Base-by-base conservation (phyloP, 1,284 basidiomycete species). In the Sanghuangporus baumii region DNA sequence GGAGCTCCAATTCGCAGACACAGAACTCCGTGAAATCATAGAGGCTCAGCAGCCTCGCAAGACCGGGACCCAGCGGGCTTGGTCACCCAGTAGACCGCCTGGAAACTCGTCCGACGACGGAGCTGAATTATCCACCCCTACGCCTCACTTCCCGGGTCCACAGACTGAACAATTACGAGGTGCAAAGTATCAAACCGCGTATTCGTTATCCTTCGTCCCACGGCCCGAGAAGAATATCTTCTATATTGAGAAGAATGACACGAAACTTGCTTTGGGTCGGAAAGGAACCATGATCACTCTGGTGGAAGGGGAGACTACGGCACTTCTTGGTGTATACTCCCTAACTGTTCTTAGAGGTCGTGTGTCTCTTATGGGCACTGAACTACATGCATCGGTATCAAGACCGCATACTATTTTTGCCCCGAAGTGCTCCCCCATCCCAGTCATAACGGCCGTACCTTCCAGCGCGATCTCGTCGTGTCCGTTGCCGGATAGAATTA, bases 361-460 rank as follows among this genome's bases (percentile, higher is more conserved):
- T 11, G 67, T 91, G 48, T 73, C 76, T 2, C 48, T 91, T 0
- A 73, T 76, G 12, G 88, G 87, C 1, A 74, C 78, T 7, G 73
- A 71, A 0, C 70, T 91, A 7, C 52, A 64, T 0, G 70, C 83
- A 1, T 83, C 83, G 0, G 54, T 67, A 3, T 69, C 62, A 1
- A 64, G 68, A 4, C 77, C 89, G 64, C 71, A 71, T 23, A 18
- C 56, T 3, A 75, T 91, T 23, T 91, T 83, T 68, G 86, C 88
- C 1, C 87, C 88, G 0, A 78, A 81, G 11, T 89, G 83, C 0
- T 81, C 87, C 6, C 87, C 89, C 0, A 71, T 92, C 6, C 88
- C 89, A 2, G 68, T 81, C 18, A 71, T 89, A 20, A 71, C 76
- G 51, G 76, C 75, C 62, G 63, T 71, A 52, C n/a, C 66, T 1